Evolutionary conservation across 768 basidiomycete species (phyloP).

Genomic region (Macrolepiota albuminosa): DNA sequence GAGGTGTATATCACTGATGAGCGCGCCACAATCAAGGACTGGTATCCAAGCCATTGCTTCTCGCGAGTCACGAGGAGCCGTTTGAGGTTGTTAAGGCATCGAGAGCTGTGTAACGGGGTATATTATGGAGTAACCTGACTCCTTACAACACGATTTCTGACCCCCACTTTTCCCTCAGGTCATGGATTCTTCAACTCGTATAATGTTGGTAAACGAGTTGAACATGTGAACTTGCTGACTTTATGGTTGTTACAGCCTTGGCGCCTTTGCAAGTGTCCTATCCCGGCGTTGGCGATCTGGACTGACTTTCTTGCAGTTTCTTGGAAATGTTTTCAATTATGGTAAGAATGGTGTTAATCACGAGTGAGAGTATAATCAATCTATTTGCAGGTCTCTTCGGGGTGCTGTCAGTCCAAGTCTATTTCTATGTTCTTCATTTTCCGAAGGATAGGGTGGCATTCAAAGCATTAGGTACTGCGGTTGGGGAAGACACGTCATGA

Average conservation of each 20-base stretch:
- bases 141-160: neutral
- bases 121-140: neutral
- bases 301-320: neutral
- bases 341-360: neutral
- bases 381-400: slow-evolving; percentile 12
- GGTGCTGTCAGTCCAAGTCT: neutral
- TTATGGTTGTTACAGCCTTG: neutral
- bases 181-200: neutral
- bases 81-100: neutral
- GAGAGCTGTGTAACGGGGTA: neutral
- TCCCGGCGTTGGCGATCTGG: neutral
- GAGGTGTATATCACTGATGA: too few species aligned
- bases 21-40: too few species aligned
- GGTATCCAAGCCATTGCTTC: too few species aligned
- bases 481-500: neutral
- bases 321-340: neutral
- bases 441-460: neutral
- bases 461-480: neutral
- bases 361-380: neutral
- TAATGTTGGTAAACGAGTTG: neutral
- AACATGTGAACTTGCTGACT: neutral
- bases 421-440: neutral
- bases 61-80: too few species aligned
- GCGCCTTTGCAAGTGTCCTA: neutral
- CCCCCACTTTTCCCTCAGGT: neutral